Evolutionary conservation across 2,329 filamentous ascomycete genomes (phyloP), one percentile per base, ranked within the genome.

Genomic region (Dactylella cylindrospora): DNA sequence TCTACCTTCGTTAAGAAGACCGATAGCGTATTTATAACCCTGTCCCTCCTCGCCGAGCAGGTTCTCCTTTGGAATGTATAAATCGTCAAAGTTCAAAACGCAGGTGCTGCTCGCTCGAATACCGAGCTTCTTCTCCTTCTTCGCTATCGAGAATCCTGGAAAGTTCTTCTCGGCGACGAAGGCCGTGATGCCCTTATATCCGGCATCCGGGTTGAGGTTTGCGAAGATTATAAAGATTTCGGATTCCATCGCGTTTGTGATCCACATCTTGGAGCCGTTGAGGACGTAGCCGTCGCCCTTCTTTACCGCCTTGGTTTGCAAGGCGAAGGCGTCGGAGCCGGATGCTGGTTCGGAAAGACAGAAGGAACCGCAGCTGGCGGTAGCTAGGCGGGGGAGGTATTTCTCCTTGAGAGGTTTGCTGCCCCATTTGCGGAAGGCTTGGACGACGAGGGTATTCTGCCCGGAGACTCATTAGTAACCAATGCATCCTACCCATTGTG

Each of bases 71-170:
- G 93, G 90, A 31, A 98, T 81, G 71, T 91, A 82, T 46, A 97
- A 90, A 70, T 98, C 93, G 75, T 98, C 93, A 70, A 98, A 95
- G 79, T 88, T 97, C 73, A 98, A 80, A 66, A 96, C 91, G 75
- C 93, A 98, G 25, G 93, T 98, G 76, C 88, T 94, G 76, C 88
- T 94, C 49, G 93, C 93, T 71, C 82, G 85, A 77, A 98, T 98
- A 59, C 93, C 93, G 41, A 98, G 84, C 79, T 98, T 98, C 85
- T 97, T 97, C 80, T 98, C 93, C 79, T 98, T 98, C 82, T 98
- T 98, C 32, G 93, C 90, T 70, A 98, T 94, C 64, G 82, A 84
- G 79, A 98, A 96, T 26, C 93, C 93, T 51, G 85, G 84, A 43
- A 83, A 87, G 70, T 79, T 85, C 78, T 95, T 96, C 76, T 96